Conservation (phyloP, 352 stramenopile genomes). For the Paralagenidium karlingii region DNA sequence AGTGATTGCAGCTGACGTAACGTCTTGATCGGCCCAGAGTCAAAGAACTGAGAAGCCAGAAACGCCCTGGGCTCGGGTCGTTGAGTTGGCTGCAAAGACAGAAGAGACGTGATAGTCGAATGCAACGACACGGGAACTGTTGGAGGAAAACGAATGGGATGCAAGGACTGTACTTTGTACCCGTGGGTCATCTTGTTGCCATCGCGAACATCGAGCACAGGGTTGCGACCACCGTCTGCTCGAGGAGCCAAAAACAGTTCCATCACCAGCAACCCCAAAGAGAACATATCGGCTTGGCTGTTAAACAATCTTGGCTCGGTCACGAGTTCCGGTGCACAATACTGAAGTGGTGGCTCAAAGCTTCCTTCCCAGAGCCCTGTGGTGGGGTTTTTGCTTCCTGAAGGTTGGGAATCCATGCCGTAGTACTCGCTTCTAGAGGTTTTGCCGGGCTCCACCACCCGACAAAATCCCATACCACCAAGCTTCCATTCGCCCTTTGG, state of each 20-base stretch:
- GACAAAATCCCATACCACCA: slow-evolving; percentile 82
- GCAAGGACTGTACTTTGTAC: slow-evolving; percentile 83
- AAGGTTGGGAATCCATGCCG: slow-evolving; percentile 19
- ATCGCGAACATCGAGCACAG: slow-evolving; percentile 70
- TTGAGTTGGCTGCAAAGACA: slow-evolving; percentile 45
- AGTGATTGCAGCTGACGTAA: slow-evolving; percentile 65
- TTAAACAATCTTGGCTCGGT: slow-evolving; percentile 73
- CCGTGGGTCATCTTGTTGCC: slow-evolving; percentile 83
- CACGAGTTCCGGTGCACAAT: slow-evolving; percentile 74
- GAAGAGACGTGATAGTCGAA: slow-evolving; percentile 71
- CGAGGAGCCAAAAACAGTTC: slow-evolving; percentile 75
- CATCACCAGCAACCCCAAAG: slow-evolving; percentile 69
- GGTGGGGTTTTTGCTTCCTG: slow-evolving; percentile 26
- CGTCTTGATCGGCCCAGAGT: slow-evolving; percentile 78
- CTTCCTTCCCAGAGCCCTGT: slow-evolving; percentile 44
- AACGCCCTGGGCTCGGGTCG: slow-evolving; percentile 61
- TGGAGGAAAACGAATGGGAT: slow-evolving; percentile 69
- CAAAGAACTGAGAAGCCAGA: slow-evolving; percentile 75
- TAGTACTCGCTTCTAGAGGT: slow-evolving; percentile 80
- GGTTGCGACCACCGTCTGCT: slow-evolving; percentile 64
- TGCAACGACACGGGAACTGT: slow-evolving; percentile 69
- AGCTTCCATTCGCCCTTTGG: slow-evolving; percentile 88
- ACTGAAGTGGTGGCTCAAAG: slow-evolving; percentile 77
- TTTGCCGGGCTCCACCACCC: slow-evolving; percentile 68
- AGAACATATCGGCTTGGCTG: slow-evolving; percentile 78